Conservation (phyloP, 495 filamentous ascomycete species). For the Physcia stellaris region DNA sequence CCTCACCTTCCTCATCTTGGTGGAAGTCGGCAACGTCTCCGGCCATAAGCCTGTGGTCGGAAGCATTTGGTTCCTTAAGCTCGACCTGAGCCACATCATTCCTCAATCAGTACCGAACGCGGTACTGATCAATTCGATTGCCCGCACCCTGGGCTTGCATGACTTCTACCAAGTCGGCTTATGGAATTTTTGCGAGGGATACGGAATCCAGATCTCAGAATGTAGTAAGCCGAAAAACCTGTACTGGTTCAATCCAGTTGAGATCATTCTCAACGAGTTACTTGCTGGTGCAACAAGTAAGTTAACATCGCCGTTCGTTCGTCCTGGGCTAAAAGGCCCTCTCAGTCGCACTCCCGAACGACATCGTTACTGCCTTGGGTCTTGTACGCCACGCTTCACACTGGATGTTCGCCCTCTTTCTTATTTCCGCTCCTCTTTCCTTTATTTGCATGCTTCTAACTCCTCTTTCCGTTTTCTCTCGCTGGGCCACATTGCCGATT, state of each 20-base stretch:
- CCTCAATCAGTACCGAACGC: constrained; percentile 62
- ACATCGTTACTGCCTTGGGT: constrained; percentile 55
- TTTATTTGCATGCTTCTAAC: constrained; percentile 55
- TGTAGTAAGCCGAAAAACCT: constrained; percentile 55
- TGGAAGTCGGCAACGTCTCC: constrained; percentile 55
- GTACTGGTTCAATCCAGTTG: constrained; percentile 85
- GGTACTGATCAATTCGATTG: constrained; percentile 70
- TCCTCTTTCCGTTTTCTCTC: constrained; percentile 37
- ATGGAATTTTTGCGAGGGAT: constrained; percentile 85
- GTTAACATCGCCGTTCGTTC: constrained; percentile 12
- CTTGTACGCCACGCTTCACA: constrained; percentile 68
- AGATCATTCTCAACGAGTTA: constrained; percentile 63
- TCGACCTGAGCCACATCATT: constrained; percentile 75
- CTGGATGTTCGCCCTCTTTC: constrained; percentile 84
- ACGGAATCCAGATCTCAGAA: constrained; percentile 54
- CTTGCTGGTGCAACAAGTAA: constrained; percentile 65
- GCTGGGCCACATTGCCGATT: constrained; percentile 38
- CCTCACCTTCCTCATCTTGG: constrained; percentile 63
- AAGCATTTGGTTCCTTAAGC: constrained; percentile 66
- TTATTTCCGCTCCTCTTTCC: constrained; percentile 51
- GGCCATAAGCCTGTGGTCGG: constrained; percentile 42
- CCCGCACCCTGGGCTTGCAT: constrained; percentile 75
- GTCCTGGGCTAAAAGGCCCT: constrained; percentile 8
- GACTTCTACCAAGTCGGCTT: constrained; percentile 91
- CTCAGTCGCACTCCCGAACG: constrained; percentile 59